phyloP scores from a whole-genome alignment of 31 red algal genomes.

The Odonthalia washingtoniensis region DNA sequence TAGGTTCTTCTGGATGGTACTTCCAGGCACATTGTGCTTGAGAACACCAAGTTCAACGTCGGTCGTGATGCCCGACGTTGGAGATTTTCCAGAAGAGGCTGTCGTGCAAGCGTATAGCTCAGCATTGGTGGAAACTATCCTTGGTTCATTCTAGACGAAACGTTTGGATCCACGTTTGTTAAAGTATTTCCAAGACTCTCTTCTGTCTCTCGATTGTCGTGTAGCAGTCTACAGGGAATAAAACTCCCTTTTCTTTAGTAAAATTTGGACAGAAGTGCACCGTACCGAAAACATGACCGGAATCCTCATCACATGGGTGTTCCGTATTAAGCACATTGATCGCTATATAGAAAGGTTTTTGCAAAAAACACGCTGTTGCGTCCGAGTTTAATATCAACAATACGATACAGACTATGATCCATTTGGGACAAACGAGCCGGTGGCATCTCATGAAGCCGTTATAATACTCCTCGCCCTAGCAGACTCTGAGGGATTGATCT shows the following conservation, averaged over 20 bases:
- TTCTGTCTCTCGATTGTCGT: neutral
- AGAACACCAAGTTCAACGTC: neutral
- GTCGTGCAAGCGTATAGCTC: too few species aligned
- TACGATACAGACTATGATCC: constrained; percentile 14
- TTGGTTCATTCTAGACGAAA: too few species aligned
- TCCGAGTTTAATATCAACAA: neutral
- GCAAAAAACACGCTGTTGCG: constrained; percentile 18
- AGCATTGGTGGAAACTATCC: too few species aligned
- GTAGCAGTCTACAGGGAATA: neutral
- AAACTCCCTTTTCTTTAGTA: neutral
- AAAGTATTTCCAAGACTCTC: neutral
- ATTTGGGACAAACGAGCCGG: neutral
- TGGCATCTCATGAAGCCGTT: constrained; percentile 28
- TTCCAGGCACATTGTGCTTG: neutral
- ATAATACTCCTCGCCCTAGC: neutral
- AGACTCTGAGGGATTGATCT: constrained; percentile 4
- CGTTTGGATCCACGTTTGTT: too few species aligned
- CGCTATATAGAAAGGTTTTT: neutral
- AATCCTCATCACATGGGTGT: constrained; percentile 4
- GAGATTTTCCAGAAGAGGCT: neutral
- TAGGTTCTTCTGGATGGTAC: too few species aligned
- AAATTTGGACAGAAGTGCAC: neutral
- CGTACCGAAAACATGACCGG: neutral
- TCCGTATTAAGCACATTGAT: constrained; percentile 20
- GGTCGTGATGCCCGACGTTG: too few species aligned